Evolutionary conservation across 2,329 filamentous ascomycete species (phyloP).

Genomic region (Alternaria infectoria): DNA sequence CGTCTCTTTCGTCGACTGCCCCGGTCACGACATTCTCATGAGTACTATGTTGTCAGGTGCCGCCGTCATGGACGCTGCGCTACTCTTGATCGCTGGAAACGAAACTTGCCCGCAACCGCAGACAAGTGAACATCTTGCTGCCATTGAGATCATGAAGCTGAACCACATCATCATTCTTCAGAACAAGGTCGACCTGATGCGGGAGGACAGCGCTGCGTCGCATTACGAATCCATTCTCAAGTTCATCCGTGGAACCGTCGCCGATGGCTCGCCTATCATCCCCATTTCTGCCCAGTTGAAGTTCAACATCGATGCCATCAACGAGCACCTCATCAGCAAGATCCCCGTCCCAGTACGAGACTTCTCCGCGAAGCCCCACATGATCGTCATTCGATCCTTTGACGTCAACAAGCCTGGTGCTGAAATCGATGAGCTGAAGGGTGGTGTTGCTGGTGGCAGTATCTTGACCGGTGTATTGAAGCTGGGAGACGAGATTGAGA

Average conservation of each 20-base stretch:
- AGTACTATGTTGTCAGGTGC: slow-evolving; percentile 99
- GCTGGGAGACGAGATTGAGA: slow-evolving; percentile 97
- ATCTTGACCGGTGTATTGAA: slow-evolving; percentile 97
- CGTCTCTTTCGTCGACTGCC: slow-evolving; percentile 91
- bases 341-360: slow-evolving; percentile 92
- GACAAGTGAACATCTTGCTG: slow-evolving; percentile 97
- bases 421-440: slow-evolving; percentile 97
- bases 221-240: slow-evolving; percentile 98
- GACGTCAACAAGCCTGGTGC: slow-evolving; percentile 99
- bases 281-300: slow-evolving; percentile 97
- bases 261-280: slow-evolving; percentile 92
- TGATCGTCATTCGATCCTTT: slow-evolving; percentile 99
- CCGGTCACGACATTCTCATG: slow-evolving; percentile 99
- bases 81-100: slow-evolving; percentile 96
- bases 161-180: slow-evolving; percentile 99
- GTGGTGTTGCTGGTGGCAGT: slow-evolving; percentile 95
- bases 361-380: slow-evolving; percentile 90
- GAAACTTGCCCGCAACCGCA: slow-evolving; percentile 98
- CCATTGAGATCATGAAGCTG: slow-evolving; percentile 99
- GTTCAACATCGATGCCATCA: slow-evolving; percentile 99
- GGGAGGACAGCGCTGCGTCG: slow-evolving; percentile 88
- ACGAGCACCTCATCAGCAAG: slow-evolving; percentile 92
- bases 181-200: slow-evolving; percentile 99
- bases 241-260: slow-evolving; percentile 97
- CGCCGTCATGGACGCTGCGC: slow-evolving; percentile 98